A percentile compares a stretch with the other conserved stretches of the same genome.
Evolutionary conservation across 768 basidiomycete species (phyloP).

Genomic region (Termitomyces bulborhizus): DNA sequence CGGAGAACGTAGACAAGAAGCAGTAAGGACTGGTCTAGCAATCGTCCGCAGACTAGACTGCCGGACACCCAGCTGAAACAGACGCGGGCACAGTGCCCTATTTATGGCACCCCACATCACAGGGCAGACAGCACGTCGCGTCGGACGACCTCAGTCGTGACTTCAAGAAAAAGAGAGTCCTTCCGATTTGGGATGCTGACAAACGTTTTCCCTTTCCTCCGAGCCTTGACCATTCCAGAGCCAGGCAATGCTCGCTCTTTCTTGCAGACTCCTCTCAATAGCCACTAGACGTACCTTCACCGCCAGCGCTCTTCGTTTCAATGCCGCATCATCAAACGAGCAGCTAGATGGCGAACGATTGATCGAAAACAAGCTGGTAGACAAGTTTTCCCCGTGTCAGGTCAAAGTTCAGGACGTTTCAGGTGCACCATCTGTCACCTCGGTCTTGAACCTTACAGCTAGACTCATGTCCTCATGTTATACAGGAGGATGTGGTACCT

Average conservation of each 20-base stretch:
- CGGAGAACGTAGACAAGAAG: neutral
- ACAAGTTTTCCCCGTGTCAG: constrained; percentile 71
- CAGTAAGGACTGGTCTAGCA: neutral
- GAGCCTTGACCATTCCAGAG: neutral
- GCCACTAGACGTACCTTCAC: constrained; percentile 25
- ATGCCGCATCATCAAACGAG: constrained; percentile 12
- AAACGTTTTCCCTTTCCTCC: neutral
- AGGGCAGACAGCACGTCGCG: constrained; percentile 12
- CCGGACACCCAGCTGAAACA: neutral
- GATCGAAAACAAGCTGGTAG: constrained; percentile 68
- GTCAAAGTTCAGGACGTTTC: constrained; percentile 93
- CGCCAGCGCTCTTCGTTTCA: constrained; percentile 13
- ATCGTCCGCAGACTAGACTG: neutral
- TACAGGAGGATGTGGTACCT: constrained; percentile 92
- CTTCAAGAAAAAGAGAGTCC: neutral
- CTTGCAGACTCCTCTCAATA: constrained; percentile 22
- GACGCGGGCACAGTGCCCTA: constrained; percentile 11
- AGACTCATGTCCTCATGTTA: neutral
- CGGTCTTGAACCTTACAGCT: neutral
- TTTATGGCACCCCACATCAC: constrained; percentile 18
- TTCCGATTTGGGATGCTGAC: constrained; percentile 3
- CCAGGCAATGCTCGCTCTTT: constrained; percentile 24
- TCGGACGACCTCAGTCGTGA: neutral
- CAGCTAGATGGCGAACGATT: constrained; percentile 53
- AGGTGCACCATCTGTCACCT: constrained; percentile 38